Base-by-base conservation (phyloP, 495 filamentous ascomycete genomes). In the Daldinia childiae region DNA sequence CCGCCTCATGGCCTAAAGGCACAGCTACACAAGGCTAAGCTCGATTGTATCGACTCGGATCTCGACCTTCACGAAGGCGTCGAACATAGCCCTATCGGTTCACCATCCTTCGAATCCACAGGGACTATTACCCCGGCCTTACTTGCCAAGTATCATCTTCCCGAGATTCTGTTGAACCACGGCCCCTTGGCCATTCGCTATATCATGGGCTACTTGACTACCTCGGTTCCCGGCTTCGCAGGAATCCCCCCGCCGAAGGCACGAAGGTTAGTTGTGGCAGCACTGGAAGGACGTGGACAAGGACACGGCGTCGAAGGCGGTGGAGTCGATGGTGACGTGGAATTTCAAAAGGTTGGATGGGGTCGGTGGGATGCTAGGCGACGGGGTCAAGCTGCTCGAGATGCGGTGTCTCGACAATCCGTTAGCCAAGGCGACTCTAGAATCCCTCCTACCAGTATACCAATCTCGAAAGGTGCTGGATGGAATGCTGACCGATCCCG, bases 261-360 rank as follows among this genome's bases (percentile, higher is more conserved):
- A 48, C 88, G 95, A 73, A 89, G 95, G 76, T 82, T 97, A 38
- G 92, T 97, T 3, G 94, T 96, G 19, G 90, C 88, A 21, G 94
- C 93, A 38, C 79, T 97, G 36, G 93, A 97, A 81, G 87, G 89
- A 72, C 89, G 90, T 67, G 90, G 90, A 66, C 76, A 78, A 58
- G 76, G 76, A 52, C 85, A 81, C 45, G 87, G 86, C 34, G 86
- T 84, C 62, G 87, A 89, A 71, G 86, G 82, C 30, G 87, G 88
- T 41, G 92, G 90, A 58, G 84, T 90, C 45, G 80, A 90, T 60
- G 89, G 91, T 71, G 92, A 95, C 60, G 92, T 98, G 60, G 85
- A 91, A 71, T 99, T 98, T 74, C 91, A 96, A 78, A 99, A 99
- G 82, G 91, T 97, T 64, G 95, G 95, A 65, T 99, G 95, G 95